Percentiles rank a stretch among this genome's conserved stretches.
These are phyloP conservation scores for Apophysomyces variabilis DNA, from an alignment of 371 early-diverging fungal genomes.

Conservation along the genomic window DNA sequence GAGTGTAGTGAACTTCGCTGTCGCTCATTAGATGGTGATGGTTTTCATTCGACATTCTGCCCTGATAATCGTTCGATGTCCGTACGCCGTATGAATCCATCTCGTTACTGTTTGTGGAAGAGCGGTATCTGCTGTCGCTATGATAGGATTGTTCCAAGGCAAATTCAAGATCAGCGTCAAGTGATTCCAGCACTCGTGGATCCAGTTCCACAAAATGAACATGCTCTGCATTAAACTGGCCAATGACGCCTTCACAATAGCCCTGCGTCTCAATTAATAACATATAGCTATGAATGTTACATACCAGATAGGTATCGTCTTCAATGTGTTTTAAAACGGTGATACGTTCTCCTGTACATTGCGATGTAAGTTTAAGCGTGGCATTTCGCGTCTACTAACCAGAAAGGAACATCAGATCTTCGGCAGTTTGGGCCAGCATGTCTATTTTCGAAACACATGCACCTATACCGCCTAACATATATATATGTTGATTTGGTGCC, in stretches of 20 bases:
- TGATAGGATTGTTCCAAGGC: constrained; percentile 21
- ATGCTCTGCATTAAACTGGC: constrained; percentile 57
- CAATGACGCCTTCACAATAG: constrained; percentile 64
- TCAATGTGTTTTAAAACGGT: constrained; percentile 49
- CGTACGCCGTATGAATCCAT: constrained; percentile 14
- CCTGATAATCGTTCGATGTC: constrained; percentile 16
- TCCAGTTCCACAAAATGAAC: constrained; percentile 64
- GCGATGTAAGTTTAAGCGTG: background rate
- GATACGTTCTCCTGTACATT: constrained; percentile 45
- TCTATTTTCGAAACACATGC: constrained; percentile 58
- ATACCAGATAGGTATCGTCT: constrained; percentile 50
- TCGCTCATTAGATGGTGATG: too few species aligned
- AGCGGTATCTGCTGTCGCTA: constrained; percentile 15
- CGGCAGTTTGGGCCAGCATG: constrained; percentile 51
- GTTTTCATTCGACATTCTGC: constrained; percentile 9
- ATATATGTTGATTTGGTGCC: background rate
- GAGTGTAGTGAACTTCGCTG: too few species aligned
- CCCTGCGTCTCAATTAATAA: constrained; percentile 33
- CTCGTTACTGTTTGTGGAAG: constrained; percentile 27
- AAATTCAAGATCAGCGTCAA: constrained; percentile 48
- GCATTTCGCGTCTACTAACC: constrained; percentile 32
- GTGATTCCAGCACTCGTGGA: constrained; percentile 51
- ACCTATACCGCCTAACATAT: constrained; percentile 44
- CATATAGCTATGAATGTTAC: background rate
- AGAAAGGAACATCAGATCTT: constrained; percentile 62